These are phyloP conservation scores for Zalaria obscura DNA, from an alignment of 2,329 filamentous ascomycete species.

Conservation along the genomic window DNA sequence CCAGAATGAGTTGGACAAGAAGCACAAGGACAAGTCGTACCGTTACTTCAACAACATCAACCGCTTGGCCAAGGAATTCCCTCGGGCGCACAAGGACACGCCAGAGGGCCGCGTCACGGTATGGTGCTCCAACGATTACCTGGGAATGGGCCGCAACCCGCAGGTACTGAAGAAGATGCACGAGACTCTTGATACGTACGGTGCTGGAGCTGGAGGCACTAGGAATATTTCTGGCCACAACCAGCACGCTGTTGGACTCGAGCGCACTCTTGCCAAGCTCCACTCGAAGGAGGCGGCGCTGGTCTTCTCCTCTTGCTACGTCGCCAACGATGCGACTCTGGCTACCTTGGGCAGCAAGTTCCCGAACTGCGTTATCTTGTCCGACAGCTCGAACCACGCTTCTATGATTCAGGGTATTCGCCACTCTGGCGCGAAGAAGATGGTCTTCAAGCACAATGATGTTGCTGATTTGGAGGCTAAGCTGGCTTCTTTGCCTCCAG, in stretches of 20 bases:
- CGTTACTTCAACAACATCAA: conserved; percentile 99
- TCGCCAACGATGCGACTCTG: conserved; percentile 93
- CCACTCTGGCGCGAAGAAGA: conserved; percentile 88
- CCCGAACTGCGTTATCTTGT: conserved; percentile 93
- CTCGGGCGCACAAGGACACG: conserved; percentile 77
- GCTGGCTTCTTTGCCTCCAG: conserved; percentile 68
- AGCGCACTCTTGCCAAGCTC: conserved; percentile 68
- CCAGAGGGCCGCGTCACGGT: conserved; percentile 82
- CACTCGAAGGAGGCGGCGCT: conserved; percentile 86
- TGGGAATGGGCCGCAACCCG: conserved; percentile 90
- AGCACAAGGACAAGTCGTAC: conserved; percentile 99
- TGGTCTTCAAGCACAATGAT: conserved; percentile 98
- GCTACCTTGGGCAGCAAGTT: conserved; percentile 94
- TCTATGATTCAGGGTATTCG: conserved; percentile 99
- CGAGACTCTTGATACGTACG: conserved; percentile 84
- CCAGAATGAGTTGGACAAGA: conserved; percentile 79
- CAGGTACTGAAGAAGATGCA: conserved; percentile 87
- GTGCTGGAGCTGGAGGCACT: conserved; percentile 87
- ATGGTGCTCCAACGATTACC: conserved; percentile 98
- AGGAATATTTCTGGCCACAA: conserved; percentile 98
- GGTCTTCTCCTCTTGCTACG: conserved; percentile 95
- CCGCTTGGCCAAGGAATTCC: conserved; percentile 88
- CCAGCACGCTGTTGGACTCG: conserved; percentile 75
- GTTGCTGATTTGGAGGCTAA: conserved; percentile 86
- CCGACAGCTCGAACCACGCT: conserved; percentile 91